Evolutionary conservation across 2,329 filamentous ascomycete species (phyloP), one percentile per base, ranked within the genome.

Genomic region (Myrmaecium sp.): DNA sequence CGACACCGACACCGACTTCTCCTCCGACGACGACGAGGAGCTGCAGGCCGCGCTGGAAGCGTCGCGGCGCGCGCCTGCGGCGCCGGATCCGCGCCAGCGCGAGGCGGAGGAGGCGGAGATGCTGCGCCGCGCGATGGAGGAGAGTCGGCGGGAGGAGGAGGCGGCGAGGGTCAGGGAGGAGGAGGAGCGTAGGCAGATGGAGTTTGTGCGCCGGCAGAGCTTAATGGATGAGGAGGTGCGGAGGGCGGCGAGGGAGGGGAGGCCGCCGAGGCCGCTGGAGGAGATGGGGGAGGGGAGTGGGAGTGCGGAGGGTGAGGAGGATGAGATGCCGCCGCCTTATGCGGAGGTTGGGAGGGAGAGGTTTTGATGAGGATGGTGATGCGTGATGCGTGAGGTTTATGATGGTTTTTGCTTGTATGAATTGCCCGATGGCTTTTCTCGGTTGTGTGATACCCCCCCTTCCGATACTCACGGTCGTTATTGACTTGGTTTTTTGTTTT

Each of bases 131-230:
- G n/a, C n/a, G n/a, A n/a, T n/a, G 17, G 30, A 31, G 15, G 10
- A 12, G 10, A 23, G 18, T 30, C 34, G 33, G 23, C 35, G 32
- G 14, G 33, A 38, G 15, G 39, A 40, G n/a, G 36, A 38, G 3
- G 41, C 39, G 4, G 32, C 37, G 38, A 46, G 44, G 40, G 46
- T 49, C 46, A 45, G 27, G 60, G 65, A 14, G 48, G 77, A 83
- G 42, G 76, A 84, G 43, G 68, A 81, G 30, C 69, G 77, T 31
- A 26, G 28, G 22, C 67, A 83, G 6, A 48, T 84, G 44, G 75
- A 82, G 40, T 82, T 80, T 47, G 64, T 82, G 21, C 78, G 75
- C 59, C 76, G 72, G 55, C 75, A 83, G 54, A 82, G 75, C 46
- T 44, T 81, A 21, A 61, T 66, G 1, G 79, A 86, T 50, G 72